These are phyloP conservation scores for Barnettozyma sp. DNA, from an alignment of 805 yeast genomes.

Conservation along the genomic window DNA sequence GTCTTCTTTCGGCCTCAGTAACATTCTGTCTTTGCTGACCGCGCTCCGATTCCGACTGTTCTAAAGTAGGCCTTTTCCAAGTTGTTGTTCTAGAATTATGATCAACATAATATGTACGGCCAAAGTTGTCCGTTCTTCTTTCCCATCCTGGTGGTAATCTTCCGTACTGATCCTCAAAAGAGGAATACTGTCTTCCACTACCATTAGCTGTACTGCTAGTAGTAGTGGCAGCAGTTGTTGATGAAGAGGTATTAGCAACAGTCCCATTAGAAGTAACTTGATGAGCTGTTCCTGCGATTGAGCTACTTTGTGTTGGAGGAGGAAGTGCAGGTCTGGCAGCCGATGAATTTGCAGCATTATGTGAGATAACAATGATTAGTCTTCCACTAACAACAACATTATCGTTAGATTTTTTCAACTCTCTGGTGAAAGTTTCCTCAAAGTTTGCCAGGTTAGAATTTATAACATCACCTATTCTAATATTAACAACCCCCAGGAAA, in stretches of 20 bases:
- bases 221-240: slow-evolving; percentile 16
- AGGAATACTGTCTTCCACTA: slow-evolving; percentile 61
- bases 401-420: slow-evolving; percentile 86
- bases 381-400: slow-evolving; percentile 91
- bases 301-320: slow-evolving; percentile 2
- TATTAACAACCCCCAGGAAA: slow-evolving; percentile 90
- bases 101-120: slow-evolving; percentile 96
- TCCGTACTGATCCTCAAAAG: slow-evolving; percentile 96
- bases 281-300: slow-evolving; percentile 1
- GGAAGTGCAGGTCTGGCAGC: slow-evolving; percentile 22
- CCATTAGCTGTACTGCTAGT: slow-evolving; percentile 5
- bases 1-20: slow-evolving; percentile 84
- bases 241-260: too few relatives aligned
- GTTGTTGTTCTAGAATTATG: slow-evolving; percentile 97
- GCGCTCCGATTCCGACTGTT: slow-evolving; percentile 65
- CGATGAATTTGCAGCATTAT: slow-evolving; percentile 24
- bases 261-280: slow-evolving; percentile 7
- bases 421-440: slow-evolving; percentile 89
- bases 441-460: slow-evolving; percentile 43
- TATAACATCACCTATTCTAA: slow-evolving; percentile 82
- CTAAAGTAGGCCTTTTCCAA: slow-evolving; percentile 94
- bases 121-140: slow-evolving; percentile 94
- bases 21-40: slow-evolving; percentile 52
- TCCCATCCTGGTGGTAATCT: slow-evolving; percentile 99
- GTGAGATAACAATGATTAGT: slow-evolving; percentile 69